Conservation (phyloP, 805 yeast genomes). For the Schizosaccharomyces japonicus region DNA sequence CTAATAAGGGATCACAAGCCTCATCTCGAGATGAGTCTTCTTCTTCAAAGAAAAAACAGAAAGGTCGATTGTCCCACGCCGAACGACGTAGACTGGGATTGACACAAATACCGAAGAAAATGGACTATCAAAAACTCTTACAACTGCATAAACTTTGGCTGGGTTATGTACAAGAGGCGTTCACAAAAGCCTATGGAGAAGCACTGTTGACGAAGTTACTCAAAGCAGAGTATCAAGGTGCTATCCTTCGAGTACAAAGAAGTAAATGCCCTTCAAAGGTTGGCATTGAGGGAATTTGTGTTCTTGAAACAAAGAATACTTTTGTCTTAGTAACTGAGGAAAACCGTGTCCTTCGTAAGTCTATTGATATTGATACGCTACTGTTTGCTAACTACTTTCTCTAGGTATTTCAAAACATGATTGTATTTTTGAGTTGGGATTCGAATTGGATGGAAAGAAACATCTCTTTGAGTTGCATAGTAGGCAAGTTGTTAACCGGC, state of each 20-base stretch:
- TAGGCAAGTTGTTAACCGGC: neutral
- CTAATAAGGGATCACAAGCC: neutral
- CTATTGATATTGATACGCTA: neutral
- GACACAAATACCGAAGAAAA: neutral
- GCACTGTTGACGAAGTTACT: neutral
- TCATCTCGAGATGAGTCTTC: neutral
- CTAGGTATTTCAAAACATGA: neutral
- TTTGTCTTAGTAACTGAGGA: neutral
- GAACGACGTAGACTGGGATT: neutral
- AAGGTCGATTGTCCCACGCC: neutral
- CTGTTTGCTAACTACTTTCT: neutral
- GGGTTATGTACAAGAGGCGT: neutral
- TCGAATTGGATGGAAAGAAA: neutral
- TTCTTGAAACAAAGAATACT: slow-evolving; percentile 3
- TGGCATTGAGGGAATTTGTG: slow-evolving; percentile 5
- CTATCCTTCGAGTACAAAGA: neutral
- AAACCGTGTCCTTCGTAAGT: neutral
- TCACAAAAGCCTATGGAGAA: neutral
- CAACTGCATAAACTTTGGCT: neutral
- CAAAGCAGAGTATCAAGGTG: slow-evolving; percentile 4
- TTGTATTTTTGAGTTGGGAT: neutral
- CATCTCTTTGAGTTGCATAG: neutral
- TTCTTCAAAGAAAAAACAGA: neutral
- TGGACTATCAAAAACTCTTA: neutral
- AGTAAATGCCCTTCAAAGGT: neutral